Base-by-base conservation (phyloP, 2,329 filamentous ascomycete species). In the Talaromyces sp. region DNA sequence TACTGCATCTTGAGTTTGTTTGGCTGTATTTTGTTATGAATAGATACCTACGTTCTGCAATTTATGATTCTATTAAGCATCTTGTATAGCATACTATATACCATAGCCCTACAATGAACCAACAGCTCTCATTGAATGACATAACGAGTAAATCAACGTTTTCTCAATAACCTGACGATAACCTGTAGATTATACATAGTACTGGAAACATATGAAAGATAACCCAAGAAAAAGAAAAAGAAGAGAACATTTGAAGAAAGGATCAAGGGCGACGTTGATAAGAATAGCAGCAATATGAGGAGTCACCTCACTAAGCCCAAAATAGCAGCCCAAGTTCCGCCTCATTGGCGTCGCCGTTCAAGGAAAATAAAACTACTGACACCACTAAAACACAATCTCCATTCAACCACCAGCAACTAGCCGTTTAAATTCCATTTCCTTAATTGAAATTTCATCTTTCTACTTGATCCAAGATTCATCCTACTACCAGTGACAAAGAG, bases 1-100 rank as follows among this genome's bases (percentile, higher is more conserved):
- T 70, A 84, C 86, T 22, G 77, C 80, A 61, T 82, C 84, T 73
- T 86, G 80, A 70, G n/a, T 25, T 47, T 19, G n/a, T 15, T 51
- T 47, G 49, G 17, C 22, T 58, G 36, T 54, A 22, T 27, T 53
- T 56, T 54, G 11, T 27, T 59, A 64, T 58, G 31, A 29, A 63
- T 63, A 56, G 61, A 63, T 63, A 62, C 53, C 53, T 63, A 54
- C 27, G 34, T 58, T 63, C 29, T 25, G 25, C 27, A 34, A 54
- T 36, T 29, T 38, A 51, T 53, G 22, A 29, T 29, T 43, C 19
- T 27, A 45, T 22, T 25, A 25, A 45, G 22, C 36, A 19, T 54
- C 5, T 25, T 38, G 53, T 38, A 56, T 36, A 36, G n/a, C 31
- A 34, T 54, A 54, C 51, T 54, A 34, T 54, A 22, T 54, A 56